A percentile compares a stretch with the other conserved stretches of the same genome.
phyloP scores from a whole-genome alignment of 495 filamentous ascomycete genomes.

The Venustampulla echinocandica region DNA sequence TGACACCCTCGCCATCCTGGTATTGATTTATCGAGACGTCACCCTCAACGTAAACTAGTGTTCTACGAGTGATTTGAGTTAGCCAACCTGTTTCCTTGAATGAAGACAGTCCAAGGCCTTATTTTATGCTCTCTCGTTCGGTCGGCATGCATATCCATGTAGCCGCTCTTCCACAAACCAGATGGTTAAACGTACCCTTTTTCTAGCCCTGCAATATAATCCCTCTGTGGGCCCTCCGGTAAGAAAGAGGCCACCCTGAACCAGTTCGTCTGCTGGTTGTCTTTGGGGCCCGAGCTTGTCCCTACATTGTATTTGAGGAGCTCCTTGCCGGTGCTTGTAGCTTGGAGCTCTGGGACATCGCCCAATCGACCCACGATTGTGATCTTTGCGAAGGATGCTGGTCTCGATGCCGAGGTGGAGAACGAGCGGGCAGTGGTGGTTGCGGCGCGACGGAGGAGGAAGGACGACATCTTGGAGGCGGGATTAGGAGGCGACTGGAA shows the following conservation, averaged over 20 bases:
- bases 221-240: conserved; percentile 49
- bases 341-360: conserved; percentile 54
- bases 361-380: conserved; percentile 71
- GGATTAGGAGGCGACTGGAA: neutral
- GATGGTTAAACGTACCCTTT: conserved; percentile 62
- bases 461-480: conserved; percentile 17
- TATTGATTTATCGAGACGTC: conserved; percentile 55
- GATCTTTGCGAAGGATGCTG: conserved; percentile 33
- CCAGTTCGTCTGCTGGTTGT: conserved; percentile 66
- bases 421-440: conserved; percentile 16
- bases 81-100: neutral
- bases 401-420: conserved; percentile 11
- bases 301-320: conserved; percentile 60
- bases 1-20: conserved; percentile 56
- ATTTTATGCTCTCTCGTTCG: neutral
- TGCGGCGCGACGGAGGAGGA: conserved; percentile 16
- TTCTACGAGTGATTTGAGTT: conserved; percentile 6
- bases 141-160: neutral
- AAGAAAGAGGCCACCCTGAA: conserved; percentile 62
- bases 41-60: conserved; percentile 55
- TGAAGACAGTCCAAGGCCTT: neutral
- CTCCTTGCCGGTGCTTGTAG: conserved; percentile 58
- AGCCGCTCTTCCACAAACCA: conserved; percentile 4
- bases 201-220: conserved; percentile 53
- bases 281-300: conserved; percentile 44